Evolutionary conservation across 176 grass and related monocot species (phyloP).

Genomic region (Luzula sylvatica): DNA sequence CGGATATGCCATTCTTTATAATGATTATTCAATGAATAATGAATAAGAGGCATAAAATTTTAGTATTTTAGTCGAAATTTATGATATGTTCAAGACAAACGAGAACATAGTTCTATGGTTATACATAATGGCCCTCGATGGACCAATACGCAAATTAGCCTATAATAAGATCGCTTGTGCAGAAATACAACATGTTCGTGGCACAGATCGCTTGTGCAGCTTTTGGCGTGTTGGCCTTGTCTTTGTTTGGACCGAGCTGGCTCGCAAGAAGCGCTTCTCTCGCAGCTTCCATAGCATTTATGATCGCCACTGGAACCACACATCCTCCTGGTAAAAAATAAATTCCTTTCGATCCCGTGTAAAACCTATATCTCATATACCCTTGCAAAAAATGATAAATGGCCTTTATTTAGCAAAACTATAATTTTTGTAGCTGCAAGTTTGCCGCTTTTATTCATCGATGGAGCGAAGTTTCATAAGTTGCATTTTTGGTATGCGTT

Average conservation of each 20-base stretch:
- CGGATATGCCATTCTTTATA: too few relatives aligned
- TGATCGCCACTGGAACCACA: conserved; percentile 57
- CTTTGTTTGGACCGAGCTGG: conserved; percentile 82
- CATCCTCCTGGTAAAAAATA: conserved; percentile 69
- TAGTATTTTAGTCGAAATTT: too few relatives aligned
- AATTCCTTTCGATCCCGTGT: not conserved
- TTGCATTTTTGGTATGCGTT: conserved; percentile 78
- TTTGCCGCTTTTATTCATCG: conserved; percentile 87
- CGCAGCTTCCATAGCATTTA: conserved; percentile 81
- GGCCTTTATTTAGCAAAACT: not conserved
- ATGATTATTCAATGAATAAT: too few relatives aligned
- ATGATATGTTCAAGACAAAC: too few relatives aligned
- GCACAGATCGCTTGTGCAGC: conserved; percentile 79
- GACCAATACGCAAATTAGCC: too few relatives aligned
- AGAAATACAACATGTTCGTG: conserved; percentile 88
- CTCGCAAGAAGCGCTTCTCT: conserved; percentile 73
- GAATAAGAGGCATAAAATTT: too few relatives aligned
- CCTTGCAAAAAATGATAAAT: not conserved
- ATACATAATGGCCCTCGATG: too few relatives aligned
- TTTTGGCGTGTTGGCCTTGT: conserved; percentile 70
- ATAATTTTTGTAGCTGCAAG: conserved; percentile 58
- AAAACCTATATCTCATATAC: not conserved
- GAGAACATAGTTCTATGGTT: too few relatives aligned
- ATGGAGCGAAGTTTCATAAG: conserved; percentile 61
- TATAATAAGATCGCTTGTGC: conserved; percentile 27